Evolutionary conservation across 2,329 filamentous ascomycete species (phyloP), one percentile per base, ranked within the genome.

Genomic region (Passalora sequoiae): DNA sequence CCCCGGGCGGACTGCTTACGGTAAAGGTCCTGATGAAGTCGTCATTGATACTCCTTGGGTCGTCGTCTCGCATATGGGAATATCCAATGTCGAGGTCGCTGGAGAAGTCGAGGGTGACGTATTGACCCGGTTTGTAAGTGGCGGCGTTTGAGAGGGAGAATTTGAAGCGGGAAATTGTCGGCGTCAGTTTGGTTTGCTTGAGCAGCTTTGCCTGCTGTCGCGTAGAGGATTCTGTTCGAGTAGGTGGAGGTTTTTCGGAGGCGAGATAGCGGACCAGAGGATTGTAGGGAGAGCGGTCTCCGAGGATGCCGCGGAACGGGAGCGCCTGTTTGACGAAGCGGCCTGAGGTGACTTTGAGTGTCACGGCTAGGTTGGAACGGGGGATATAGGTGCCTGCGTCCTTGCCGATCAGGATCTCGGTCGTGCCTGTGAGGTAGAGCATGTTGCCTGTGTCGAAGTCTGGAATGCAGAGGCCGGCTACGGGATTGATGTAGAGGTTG

Each of bases 1-100:
- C 37, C 27, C 56, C 55, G 0, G 81, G 77, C 1, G 69, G 64
- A 2, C 76, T 86, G 1, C 83, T 86, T 0, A 94, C 75, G 2
- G 88, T 94, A 58, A 94, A 94, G 0, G 87, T 94, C 20, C 88
- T 73, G 4, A 92, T 71, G 49, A 80, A 89, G 60, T 95, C 87
- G 60, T 94, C 88, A 56, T 94, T 95, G 12, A 94, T 63, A 54
- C 80, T 85, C 51, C 75, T 74, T 4, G 88, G 88, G 53, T 94
- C 86, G 44, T 84, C 79, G 50, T 94, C 82, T 2, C 80, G 73
- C 88, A 94, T 94, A 61, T 94, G 89, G 37, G 75, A 78, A 63
- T 88, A 94, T 1, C 88, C 88, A 8, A 72, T 63, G 50, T 84
- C 79, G 1, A 94, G 68, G 55, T 89, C 81, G 0, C 71, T 62